A percentile compares a stretch with the other conserved stretches of the same genome.
phyloP scores from a whole-genome alignment of 495 filamentous ascomycete genomes.

The Annulohypoxylon stygium region DNA sequence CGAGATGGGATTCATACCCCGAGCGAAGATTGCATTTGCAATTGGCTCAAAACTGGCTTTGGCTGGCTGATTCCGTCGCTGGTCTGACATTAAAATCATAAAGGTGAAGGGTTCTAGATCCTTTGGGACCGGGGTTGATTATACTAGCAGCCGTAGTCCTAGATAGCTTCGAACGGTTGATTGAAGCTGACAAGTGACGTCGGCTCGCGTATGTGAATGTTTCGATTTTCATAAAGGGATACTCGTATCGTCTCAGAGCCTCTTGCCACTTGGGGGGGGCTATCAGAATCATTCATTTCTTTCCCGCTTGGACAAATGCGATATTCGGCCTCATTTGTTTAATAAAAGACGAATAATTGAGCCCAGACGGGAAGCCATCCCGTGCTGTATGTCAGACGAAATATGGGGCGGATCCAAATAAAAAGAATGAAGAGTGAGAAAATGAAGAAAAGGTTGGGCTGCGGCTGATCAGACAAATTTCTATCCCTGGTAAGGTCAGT shows the following conservation, averaged over 20 bases:
- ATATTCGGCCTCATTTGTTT: conserved; percentile 27
- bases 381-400: conserved; percentile 38
- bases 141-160: background rate
- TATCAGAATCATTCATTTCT: background rate
- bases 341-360: conserved; percentile 19
- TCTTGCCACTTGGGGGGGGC: background rate
- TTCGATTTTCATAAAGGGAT: conserved; percentile 14
- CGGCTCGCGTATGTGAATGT: background rate
- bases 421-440: conserved; percentile 12
- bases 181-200: conserved; percentile 15
- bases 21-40: background rate
- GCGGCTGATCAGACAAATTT: conserved; percentile 41
- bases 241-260: conserved; percentile 13
- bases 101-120: conserved; percentile 47
- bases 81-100: conserved; percentile 31
- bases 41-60: conserved; percentile 38
- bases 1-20: conserved; percentile 39
- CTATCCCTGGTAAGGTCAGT: background rate
- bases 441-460: conserved; percentile 13
- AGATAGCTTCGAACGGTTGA: conserved; percentile 11
- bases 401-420: conserved; percentile 37
- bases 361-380: conserved; percentile 15
- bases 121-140: conserved; percentile 38
- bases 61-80: conserved; percentile 33
- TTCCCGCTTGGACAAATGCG: conserved; percentile 10